phyloP scores from a whole-genome alignment of 495 filamentous ascomycete genomes.

The Aspergillus nanangensis region DNA sequence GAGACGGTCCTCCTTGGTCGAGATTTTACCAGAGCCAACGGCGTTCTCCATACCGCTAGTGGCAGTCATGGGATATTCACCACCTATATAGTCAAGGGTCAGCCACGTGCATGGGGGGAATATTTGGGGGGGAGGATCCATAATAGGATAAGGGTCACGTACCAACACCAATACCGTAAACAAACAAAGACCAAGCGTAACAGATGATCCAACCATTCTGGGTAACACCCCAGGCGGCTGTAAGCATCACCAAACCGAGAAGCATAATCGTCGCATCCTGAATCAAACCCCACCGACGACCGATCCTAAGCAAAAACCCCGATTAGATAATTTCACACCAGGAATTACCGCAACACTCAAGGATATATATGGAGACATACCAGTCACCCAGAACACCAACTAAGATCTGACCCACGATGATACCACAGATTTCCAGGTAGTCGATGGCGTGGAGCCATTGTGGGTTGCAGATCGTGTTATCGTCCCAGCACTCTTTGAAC shows the following conservation, averaged over 20 bases:
- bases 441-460: conserved; percentile 75
- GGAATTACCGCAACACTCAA: neutral
- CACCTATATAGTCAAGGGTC: conserved; percentile 26
- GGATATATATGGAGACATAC: conserved; percentile 24
- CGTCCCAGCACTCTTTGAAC: conserved; percentile 72
- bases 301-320: conserved; percentile 50
- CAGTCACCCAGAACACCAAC: conserved; percentile 63
- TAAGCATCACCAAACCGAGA: conserved; percentile 79
- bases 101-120: neutral
- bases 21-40: conserved; percentile 76
- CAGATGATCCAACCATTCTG: conserved; percentile 90
- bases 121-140: conserved; percentile 7
- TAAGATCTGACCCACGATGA: conserved; percentile 78
- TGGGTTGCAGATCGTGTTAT: conserved; percentile 55
- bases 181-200: conserved; percentile 85
- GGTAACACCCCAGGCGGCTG: conserved; percentile 75
- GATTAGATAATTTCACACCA: no score
- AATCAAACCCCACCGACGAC: conserved; percentile 86
- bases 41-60: conserved; percentile 95
- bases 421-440: conserved; percentile 83
- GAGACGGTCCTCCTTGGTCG: conserved; percentile 82
- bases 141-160: conserved; percentile 8
- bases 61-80: conserved; percentile 93
- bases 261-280: conserved; percentile 95
- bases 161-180: conserved; percentile 88